phyloP scores from a whole-genome alignment of 2,329 filamentous ascomycete species.

The Fusarium camptoceras region DNA sequence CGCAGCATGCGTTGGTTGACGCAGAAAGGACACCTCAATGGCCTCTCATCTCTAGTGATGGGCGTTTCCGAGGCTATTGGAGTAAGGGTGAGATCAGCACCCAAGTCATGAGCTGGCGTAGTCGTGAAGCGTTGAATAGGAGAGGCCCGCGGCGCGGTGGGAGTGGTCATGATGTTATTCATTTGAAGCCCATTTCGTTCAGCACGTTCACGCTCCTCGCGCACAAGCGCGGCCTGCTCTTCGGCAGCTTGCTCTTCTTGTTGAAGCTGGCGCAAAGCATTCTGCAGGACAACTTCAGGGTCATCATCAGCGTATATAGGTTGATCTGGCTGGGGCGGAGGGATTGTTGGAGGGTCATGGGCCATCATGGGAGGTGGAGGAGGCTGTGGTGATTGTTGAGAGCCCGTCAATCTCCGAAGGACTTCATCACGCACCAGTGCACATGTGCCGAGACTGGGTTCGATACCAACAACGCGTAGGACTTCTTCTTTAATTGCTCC shows the following conservation, averaged over 20 bases:
- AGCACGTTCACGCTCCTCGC: slow-evolving; percentile 64
- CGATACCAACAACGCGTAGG: slow-evolving; percentile 66
- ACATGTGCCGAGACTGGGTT: slow-evolving; percentile 65
- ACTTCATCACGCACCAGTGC: slow-evolving; percentile 70
- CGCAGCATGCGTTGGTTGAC: slow-evolving; percentile 71
- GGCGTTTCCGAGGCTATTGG: slow-evolving; percentile 65
- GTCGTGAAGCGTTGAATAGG: slow-evolving; percentile 51
- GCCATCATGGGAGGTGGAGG: slow-evolving; percentile 42
- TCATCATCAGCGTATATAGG: slow-evolving; percentile 64
- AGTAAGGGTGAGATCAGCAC: slow-evolving; percentile 62
- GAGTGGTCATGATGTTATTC: slow-evolving; percentile 51
- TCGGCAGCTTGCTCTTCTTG: slow-evolving; percentile 70
- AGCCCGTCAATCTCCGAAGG: slow-evolving; percentile 54
- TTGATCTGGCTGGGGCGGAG: slow-evolving; percentile 51
- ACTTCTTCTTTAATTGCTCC: slow-evolving; percentile 69
- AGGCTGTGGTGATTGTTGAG: slow-evolving; percentile 34
- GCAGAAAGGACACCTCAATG: slow-evolving; percentile 70
- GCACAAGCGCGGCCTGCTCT: slow-evolving; percentile 65
- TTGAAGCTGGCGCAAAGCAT: slow-evolving; percentile 68
- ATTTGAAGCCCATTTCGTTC: slow-evolving; percentile 53
- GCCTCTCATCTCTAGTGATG: slow-evolving; percentile 59
- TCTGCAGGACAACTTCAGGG: slow-evolving; percentile 68
- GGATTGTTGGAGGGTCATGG: slow-evolving; percentile 43
- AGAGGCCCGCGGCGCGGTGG: slow-evolving; percentile 44
- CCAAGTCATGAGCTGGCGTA: slow-evolving; percentile 52